A percentile compares a stretch with the other conserved stretches of the same genome.
These are phyloP conservation scores for Larix kaempferi DNA, from an alignment of 75 land plant species.

Conservation along the genomic window DNA sequence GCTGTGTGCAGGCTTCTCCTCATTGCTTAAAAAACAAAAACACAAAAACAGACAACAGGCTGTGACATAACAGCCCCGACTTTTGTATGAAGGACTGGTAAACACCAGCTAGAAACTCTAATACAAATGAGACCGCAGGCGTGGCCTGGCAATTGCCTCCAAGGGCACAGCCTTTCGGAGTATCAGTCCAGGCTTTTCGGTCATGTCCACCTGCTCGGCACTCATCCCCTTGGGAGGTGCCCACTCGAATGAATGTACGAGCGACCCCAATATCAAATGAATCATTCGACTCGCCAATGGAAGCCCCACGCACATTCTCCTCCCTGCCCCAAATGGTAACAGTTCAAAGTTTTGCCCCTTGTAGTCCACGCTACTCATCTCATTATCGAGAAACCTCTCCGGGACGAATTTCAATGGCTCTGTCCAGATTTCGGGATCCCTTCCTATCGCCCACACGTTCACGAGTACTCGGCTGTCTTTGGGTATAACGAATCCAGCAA, in stretches of 20 bases:
- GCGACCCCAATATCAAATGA: background rate
- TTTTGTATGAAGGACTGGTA: too few species aligned
- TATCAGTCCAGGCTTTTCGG: conserved; percentile 16
- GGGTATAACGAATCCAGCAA: conserved; percentile 53
- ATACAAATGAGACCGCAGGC: conserved; percentile 7
- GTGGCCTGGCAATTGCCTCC: conserved; percentile 14
- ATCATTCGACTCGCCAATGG: conserved; percentile 9
- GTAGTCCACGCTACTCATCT: background rate
- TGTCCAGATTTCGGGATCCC: conserved; percentile 39
- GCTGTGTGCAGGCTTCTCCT: too few species aligned
- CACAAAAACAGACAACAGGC: too few species aligned
- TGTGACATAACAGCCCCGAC: too few species aligned
- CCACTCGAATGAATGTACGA: conserved; percentile 19
- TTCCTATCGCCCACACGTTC: conserved; percentile 70
- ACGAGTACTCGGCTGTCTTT: conserved; percentile 47
- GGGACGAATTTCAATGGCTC: conserved; percentile 34
- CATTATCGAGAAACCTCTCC: conserved; percentile 45
- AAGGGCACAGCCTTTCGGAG: conserved; percentile 13
- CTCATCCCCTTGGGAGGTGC: conserved; percentile 18
- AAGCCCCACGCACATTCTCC: conserved; percentile 12
- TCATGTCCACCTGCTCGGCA: conserved; percentile 33
- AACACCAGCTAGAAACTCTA: too few species aligned
- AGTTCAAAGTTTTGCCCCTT: background rate
- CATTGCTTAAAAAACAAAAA: too few species aligned
- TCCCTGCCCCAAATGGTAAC: conserved; percentile 13